phyloP scores from a whole-genome alignment of 2,329 filamentous ascomycete genomes.

The Alternaria brassicicola region DNA sequence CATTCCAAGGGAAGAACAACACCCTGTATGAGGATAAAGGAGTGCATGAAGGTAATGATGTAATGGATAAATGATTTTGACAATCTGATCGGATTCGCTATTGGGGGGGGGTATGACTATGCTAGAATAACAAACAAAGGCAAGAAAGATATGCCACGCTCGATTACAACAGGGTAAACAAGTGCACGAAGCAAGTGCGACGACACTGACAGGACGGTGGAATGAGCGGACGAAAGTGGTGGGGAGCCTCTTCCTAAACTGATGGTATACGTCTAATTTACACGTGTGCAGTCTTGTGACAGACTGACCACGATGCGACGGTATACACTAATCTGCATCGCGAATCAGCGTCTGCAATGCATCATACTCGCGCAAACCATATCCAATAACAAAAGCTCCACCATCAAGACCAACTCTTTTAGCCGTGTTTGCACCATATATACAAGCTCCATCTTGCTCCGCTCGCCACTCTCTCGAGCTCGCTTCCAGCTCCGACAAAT shows the following conservation, averaged over 20 bases:
- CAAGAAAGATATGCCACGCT: constrained; percentile 5
- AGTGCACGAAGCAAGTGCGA: constrained; percentile 14
- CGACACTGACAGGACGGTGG: constrained; percentile 1
- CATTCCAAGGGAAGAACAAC: not conserved
- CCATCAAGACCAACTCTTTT: not conserved
- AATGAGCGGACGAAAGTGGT: constrained; percentile 12
- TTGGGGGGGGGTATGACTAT: constrained; percentile 13
- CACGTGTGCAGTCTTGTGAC: constrained; percentile 12
- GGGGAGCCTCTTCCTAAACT: not conserved
- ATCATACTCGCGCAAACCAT: not conserved
- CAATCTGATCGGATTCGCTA: constrained; percentile 9
- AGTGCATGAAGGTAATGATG: not conserved
- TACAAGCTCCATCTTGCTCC: constrained; percentile 13
- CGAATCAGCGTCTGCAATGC: not conserved
- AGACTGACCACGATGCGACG: constrained; percentile 6
- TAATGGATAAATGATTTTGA: constrained; percentile 4
- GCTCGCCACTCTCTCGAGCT: not conserved
- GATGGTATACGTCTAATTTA: constrained; percentile 3
- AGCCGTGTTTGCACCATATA: constrained; percentile 16
- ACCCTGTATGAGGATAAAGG: not conserved
- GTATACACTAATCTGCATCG: constrained; percentile 6
- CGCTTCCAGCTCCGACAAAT: constrained; percentile 10
- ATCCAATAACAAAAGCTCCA: not conserved
- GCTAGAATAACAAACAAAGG: constrained; percentile 1
- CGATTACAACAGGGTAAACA: constrained; percentile 23